Percentiles rank a stretch among this genome's conserved stretches.
Conservation (phyloP, 2,329 filamentous ascomycete species). For the Mollisiaceae sp. region DNA sequence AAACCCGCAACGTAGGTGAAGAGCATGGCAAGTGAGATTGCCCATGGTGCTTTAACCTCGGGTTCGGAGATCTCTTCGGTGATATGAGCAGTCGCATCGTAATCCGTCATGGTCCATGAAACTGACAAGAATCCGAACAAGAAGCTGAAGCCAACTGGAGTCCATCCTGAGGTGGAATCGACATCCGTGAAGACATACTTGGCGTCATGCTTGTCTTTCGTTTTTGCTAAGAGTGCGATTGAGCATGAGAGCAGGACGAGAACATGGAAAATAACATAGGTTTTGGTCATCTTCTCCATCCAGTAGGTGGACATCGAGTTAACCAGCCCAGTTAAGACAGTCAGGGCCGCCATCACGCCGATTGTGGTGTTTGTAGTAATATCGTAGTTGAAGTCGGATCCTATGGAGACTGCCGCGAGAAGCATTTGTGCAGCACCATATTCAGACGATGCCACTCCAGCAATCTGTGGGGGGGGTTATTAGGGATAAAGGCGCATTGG, state of each 20-base stretch:
- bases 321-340: constrained; percentile 55
- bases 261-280: constrained; percentile 63
- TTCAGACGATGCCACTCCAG: constrained; percentile 60
- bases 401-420: constrained; percentile 59
- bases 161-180: constrained; percentile 57
- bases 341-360: constrained; percentile 60
- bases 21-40: constrained; percentile 59
- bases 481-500: constrained; percentile 5
- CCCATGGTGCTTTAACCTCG: constrained; percentile 58
- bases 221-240: constrained; percentile 56
- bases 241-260: constrained; percentile 55
- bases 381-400: constrained; percentile 51
- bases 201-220: constrained; percentile 55
- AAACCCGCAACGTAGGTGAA: constrained; percentile 62
- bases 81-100: constrained; percentile 54
- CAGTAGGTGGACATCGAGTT: constrained; percentile 62
- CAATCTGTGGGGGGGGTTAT: constrained; percentile 15
- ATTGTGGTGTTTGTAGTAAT: constrained; percentile 55
- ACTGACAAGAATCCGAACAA: constrained; percentile 66
- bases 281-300: constrained; percentile 63
- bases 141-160: constrained; percentile 58
- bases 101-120: constrained; percentile 65
- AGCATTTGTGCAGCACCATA: constrained; percentile 62
- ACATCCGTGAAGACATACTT: constrained; percentile 61
- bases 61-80: constrained; percentile 58